These are phyloP conservation scores for Phytopythium cucurbitacearum DNA, from an alignment of 352 stramenopile genomes.

Conservation along the genomic window DNA sequence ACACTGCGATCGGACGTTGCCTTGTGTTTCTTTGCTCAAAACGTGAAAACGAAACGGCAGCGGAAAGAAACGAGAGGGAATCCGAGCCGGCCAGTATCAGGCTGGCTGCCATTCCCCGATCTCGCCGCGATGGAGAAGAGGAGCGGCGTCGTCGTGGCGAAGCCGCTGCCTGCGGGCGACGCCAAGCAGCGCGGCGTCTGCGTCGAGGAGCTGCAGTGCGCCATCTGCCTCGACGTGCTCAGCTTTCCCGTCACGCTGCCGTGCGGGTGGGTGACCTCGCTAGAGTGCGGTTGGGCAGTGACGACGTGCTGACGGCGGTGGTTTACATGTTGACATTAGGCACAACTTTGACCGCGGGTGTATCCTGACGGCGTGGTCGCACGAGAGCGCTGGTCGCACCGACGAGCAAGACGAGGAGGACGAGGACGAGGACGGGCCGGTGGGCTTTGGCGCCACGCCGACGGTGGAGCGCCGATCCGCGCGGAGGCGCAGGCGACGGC, in stretches of 20 bases:
- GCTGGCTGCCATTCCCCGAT: no score
- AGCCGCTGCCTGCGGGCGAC: neutral
- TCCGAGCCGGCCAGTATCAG: no score
- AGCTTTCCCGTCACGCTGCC: constrained; percentile 68
- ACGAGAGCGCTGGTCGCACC: constrained; percentile 11
- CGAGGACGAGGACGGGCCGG: neutral
- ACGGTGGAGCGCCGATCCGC: neutral
- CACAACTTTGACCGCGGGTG: constrained; percentile 83
- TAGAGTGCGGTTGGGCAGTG: neutral
- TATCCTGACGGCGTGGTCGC: constrained; percentile 59
- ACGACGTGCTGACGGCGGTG: neutral
- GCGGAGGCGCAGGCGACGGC: neutral
- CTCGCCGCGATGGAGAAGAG: no score
- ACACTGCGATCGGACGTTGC: no score
- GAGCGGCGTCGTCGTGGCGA: no score
- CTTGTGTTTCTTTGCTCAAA: no score
- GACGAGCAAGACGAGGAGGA: neutral
- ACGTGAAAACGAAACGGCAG: no score
- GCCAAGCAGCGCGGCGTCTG: constrained; percentile 14
- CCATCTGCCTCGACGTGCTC: constrained; percentile 78
- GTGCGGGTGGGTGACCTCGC: constrained; percentile 41
- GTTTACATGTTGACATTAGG: constrained; percentile 16
- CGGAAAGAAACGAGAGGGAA: no score
- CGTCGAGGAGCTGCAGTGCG: constrained; percentile 51
- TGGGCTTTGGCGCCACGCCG: constrained; percentile 4